phyloP scores from a whole-genome alignment of 2,329 filamentous ascomycete genomes.

The Trichophaea hybrida region DNA sequence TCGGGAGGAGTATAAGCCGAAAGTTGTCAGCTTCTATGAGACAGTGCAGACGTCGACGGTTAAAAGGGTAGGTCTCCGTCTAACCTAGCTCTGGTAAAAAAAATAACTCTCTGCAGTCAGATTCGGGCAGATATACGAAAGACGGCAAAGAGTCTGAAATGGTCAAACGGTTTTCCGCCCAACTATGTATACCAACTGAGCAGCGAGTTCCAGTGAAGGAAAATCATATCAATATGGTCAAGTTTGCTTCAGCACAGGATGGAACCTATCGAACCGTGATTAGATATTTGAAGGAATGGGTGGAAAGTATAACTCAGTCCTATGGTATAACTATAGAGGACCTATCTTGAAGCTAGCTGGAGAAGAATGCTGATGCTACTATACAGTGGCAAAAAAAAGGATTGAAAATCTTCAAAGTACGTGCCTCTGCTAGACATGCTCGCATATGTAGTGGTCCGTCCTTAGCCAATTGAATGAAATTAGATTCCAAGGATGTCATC shows the following conservation, averaged over 20 bases:
- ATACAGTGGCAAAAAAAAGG: background rate
- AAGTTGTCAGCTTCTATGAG: too few relatives aligned
- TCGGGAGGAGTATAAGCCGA: too few relatives aligned
- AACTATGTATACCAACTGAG: constrained; percentile 2
- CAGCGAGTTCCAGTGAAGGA: constrained; percentile 1
- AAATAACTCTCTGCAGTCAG: too few relatives aligned
- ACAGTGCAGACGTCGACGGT: too few relatives aligned
- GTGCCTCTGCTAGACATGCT: background rate
- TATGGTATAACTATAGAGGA: too few relatives aligned
- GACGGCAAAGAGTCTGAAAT: background rate
- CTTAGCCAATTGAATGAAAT: background rate
- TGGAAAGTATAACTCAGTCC: background rate
- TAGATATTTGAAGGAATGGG: background rate
- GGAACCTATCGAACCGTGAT: background rate
- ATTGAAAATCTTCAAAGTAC: background rate
- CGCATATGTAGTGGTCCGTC: background rate
- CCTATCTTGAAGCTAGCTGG: too few relatives aligned
- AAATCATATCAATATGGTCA: constrained; percentile 5
- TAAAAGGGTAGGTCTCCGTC: too few relatives aligned
- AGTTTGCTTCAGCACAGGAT: background rate
- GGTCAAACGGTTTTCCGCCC: background rate
- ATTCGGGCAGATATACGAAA: background rate
- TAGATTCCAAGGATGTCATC: background rate
- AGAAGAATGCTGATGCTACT: background rate
- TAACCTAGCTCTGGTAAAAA: too few relatives aligned